Evolutionary conservation across 2,329 filamentous ascomycete species (phyloP).

Genomic region (Sarocladium strictum): DNA sequence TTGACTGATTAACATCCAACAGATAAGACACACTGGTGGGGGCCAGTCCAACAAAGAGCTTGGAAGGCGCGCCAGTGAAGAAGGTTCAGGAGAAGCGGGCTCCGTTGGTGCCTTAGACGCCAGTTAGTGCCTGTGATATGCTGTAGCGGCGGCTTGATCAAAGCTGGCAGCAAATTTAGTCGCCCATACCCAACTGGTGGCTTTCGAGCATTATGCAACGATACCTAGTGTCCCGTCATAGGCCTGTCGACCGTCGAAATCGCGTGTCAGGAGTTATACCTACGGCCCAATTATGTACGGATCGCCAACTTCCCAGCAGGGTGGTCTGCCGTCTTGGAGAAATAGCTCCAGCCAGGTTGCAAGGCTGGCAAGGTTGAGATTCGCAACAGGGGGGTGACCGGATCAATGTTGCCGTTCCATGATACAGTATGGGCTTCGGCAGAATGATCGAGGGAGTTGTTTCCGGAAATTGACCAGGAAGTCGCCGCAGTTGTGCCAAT

Average conservation of each 20-base stretch:
- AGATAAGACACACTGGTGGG: neutral
- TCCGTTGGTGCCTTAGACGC: neutral
- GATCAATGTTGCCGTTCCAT: neutral
- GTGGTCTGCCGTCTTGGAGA: neutral
- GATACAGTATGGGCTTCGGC: neutral
- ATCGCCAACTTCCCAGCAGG: neutral
- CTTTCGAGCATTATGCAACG: neutral
- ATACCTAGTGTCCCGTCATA: neutral
- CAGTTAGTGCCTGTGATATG: neutral
- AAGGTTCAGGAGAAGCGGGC: conserved; percentile 6
- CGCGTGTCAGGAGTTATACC: neutral
- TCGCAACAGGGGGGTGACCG: neutral
- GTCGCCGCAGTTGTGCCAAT: neutral
- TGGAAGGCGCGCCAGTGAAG: conserved; percentile 2
- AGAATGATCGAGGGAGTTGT: neutral
- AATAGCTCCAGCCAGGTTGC: neutral
- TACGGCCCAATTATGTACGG: neutral
- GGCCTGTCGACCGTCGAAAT: neutral
- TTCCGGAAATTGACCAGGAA: neutral
- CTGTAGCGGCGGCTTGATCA: neutral
- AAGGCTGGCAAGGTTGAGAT: neutral
- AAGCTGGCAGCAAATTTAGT: neutral
- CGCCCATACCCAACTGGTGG: neutral
- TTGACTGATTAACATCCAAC: neutral
- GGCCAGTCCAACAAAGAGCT: neutral